Evolutionary conservation across 2,329 filamentous ascomycete species (phyloP), one percentile per base, ranked within the genome.

Genomic region (Dothistroma septosporum): DNA sequence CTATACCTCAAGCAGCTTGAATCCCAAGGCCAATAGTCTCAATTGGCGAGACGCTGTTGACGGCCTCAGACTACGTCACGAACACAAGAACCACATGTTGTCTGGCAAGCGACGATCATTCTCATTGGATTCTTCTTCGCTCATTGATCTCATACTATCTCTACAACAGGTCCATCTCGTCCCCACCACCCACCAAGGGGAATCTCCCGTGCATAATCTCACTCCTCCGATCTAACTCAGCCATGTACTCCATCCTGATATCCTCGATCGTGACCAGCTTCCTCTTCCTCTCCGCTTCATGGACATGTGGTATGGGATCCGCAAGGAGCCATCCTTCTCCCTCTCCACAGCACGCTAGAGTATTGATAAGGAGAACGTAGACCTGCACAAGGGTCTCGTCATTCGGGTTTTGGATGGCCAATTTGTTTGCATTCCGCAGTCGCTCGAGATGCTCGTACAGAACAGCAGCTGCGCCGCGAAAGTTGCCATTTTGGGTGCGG

Each of bases 341-440:
- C 61, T 87, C 80, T 53, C 90, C 86, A 46, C 97, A 91, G 65
- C 91, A 96, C 66, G 89, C 91, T 62, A 99, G 80, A 0, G 91
- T 88, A 73, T 99, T 99, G 78, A 99, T 96, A 49, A 99, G 83
- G 63, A 92, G 83, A n/a, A 97, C 79, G 69, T 96, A 94, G 70
- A 91, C 88, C 67, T 89, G 85, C 52, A 88, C 86, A 33, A 86
- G 72, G 41, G 80, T 80, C 61, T 83, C 82, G 63, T 83, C 83
- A 52, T 81, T 78, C 1, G 79, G 77, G 60, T 74, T 70, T 41
- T 65, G 68, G 48, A 68, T 52, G 10, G 57, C 59, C 6, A 64
- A 55, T 8, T 64, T 61, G 12, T 66, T 65, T 14, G 63, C 60
- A 19, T 66, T 50, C 19, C 68, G 66, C 41, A 86, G 76, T 8